Base-by-base conservation (phyloP, 257 asterid genomes). In the Nyctanthes arbortristis region DNA sequence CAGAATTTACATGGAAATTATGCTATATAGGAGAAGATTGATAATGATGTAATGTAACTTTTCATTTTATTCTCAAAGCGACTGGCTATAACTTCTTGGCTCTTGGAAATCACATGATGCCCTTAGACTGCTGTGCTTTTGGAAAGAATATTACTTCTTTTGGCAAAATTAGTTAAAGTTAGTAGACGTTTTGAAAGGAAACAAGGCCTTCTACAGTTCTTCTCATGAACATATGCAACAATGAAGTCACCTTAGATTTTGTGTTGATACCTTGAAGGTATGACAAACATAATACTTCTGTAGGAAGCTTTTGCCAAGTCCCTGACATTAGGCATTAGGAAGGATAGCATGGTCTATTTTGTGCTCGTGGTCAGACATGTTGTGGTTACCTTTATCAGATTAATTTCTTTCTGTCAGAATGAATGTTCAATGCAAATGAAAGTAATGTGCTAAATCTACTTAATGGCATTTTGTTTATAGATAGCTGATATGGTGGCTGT, bases 401-500 rank as follows among this genome's bases (percentile, higher is more conserved):
- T 34, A 58, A 30, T 64, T 69, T 45, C 25, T 32, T 71, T 49
- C 52, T 24, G 59, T 31, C 59, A 24, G 30, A 52, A 52, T 52
- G 28, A 22, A 20, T 52, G 59, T 52, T 24, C 3, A 24, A n/a
- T 52, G 59, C 28, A 20, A 52, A 52, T 7, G 22, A 22, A 3
- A n/a, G n/a, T n/a, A n/a, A n/a, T n/a, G n/a, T n/a, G n/a, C n/a
- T n/a, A n/a, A n/a, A n/a, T n/a, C n/a, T n/a, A n/a, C n/a, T n/a
- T n/a, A n/a, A n/a, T n/a, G 30, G 73, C 65, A 5, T 57, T 60
- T 73, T 81, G 29, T 66, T 74, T 72, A 33, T 75, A 93, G 98
- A 93, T 93, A 80, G 96, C 97, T 79, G 99, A 91, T 78, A 93
- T 91, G 97, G 99, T 93, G 76, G 99, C 96, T 65, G 96, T 91